phyloP scores from a whole-genome alignment of 2,329 filamentous ascomycete genomes.

The Cladosporium sp. region DNA sequence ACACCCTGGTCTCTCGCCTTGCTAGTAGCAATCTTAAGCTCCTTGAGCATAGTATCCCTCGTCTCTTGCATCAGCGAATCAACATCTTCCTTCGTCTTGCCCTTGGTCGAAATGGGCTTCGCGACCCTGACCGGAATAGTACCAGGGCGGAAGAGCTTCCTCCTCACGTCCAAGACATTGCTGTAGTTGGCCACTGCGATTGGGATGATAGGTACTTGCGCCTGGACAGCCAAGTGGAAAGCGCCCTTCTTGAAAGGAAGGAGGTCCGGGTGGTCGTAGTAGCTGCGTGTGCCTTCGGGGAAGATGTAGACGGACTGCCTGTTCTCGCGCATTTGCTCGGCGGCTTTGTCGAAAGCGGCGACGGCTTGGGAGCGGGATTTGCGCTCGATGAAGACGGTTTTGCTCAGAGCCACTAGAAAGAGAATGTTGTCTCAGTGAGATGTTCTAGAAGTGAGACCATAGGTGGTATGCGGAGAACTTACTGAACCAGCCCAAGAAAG shows the following conservation, averaged over 20 bases:
- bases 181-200: constrained; percentile 55
- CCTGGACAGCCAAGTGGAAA: constrained; percentile 92
- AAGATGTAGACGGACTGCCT: constrained; percentile 75
- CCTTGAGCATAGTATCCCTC: constrained; percentile 70
- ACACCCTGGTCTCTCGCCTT: constrained; percentile 26
- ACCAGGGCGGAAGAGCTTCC: constrained; percentile 39
- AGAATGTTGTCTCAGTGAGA: background rate
- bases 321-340: constrained; percentile 68
- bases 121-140: constrained; percentile 66
- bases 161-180: constrained; percentile 44
- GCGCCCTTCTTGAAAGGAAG: constrained; percentile 99
- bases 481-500: constrained; percentile 92
- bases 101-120: constrained; percentile 72
- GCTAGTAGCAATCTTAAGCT: constrained; percentile 39
- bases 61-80: constrained; percentile 66
- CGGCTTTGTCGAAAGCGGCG: constrained; percentile 79
- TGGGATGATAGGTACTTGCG: constrained; percentile 87
- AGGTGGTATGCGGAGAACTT: constrained; percentile 19
- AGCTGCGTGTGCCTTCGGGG: constrained; percentile 89
- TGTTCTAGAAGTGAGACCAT: constrained; percentile 7
- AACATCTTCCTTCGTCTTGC: constrained; percentile 70
- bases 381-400: constrained; percentile 93
- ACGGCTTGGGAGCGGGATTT: constrained; percentile 77
- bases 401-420: constrained; percentile 66
- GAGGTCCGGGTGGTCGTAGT: constrained; percentile 73